phyloP scores from a whole-genome alignment of 2,329 filamentous ascomycete species.

The Alternaria arborescens region DNA sequence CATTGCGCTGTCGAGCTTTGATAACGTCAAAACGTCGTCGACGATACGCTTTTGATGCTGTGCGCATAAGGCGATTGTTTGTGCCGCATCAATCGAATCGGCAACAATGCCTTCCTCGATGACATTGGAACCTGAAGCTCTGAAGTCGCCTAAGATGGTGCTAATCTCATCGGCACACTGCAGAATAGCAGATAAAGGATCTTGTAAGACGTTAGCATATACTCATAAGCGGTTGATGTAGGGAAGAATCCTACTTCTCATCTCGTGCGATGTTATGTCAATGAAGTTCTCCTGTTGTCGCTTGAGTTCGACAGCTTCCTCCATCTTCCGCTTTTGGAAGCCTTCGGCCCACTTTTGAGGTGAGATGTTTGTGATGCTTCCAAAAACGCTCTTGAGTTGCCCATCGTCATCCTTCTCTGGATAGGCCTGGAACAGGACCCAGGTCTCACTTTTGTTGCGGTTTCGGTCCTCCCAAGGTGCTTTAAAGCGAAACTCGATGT shows the following conservation, averaged over 20 bases:
- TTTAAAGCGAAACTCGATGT: constrained; percentile 79
- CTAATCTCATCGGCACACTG: constrained; percentile 80
- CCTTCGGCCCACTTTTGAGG: constrained; percentile 86
- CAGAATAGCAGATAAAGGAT: constrained; percentile 76
- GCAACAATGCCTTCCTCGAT: constrained; percentile 59
- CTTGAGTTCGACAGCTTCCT: constrained; percentile 84
- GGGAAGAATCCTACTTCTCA: constrained; percentile 62
- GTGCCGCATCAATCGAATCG: constrained; percentile 74
- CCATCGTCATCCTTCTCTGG: constrained; percentile 73
- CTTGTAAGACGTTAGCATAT: not conserved
- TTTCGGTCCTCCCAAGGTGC: constrained; percentile 68
- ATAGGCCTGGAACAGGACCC: constrained; percentile 80
- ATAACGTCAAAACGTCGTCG: constrained; percentile 58
- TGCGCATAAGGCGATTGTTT: constrained; percentile 79
- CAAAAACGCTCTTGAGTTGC: constrained; percentile 76
- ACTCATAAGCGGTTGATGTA: not conserved
- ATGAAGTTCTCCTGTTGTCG: constrained; percentile 83
- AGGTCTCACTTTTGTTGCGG: constrained; percentile 68
- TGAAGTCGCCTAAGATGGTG: constrained; percentile 58
- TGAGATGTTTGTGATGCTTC: constrained; percentile 84
- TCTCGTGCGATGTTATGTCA: constrained; percentile 79
- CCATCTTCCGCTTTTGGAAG: constrained; percentile 77
- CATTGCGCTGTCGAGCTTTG: constrained; percentile 76
- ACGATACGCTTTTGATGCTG: constrained; percentile 75
- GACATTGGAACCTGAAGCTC: constrained; percentile 57